Conservation (phyloP, 768 basidiomycete species). For the Termitomyces sp. region DNA sequence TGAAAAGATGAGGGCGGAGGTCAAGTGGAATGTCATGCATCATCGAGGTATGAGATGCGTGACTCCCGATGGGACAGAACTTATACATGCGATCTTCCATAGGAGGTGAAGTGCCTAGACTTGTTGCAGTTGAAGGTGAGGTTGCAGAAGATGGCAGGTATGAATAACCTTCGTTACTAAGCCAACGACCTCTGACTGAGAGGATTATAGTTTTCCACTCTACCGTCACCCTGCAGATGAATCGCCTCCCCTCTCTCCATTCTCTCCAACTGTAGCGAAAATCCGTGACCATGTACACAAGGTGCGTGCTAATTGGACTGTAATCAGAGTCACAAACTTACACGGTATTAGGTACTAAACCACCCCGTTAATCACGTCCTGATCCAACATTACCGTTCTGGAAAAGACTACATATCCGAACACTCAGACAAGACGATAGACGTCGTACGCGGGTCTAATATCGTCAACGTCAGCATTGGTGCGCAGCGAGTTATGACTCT, state of each 20-base stretch:
- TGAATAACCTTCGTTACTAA: neutral
- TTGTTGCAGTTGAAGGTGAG: slow-evolving; percentile 60
- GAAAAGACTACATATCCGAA: slow-evolving; percentile 80
- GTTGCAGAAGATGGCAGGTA: slow-evolving; percentile 43
- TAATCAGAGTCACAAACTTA: neutral
- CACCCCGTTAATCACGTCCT: slow-evolving; percentile 83
- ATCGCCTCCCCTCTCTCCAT: slow-evolving; percentile 62
- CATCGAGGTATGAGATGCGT: slow-evolving; percentile 52
- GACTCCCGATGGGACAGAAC: neutral
- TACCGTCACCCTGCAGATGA: slow-evolving; percentile 83
- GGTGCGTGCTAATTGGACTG: slow-evolving; percentile 16
- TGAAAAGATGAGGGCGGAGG: slow-evolving; percentile 56
- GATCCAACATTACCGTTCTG: slow-evolving; percentile 77
- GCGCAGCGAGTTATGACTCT: slow-evolving; percentile 76
- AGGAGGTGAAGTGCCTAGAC: slow-evolving; percentile 74
- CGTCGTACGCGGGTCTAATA: slow-evolving; percentile 65
- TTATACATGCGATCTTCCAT: neutral
- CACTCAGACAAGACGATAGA: slow-evolving; percentile 89
- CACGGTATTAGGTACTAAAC: slow-evolving; percentile 24
- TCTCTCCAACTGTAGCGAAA: slow-evolving; percentile 62
- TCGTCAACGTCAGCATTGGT: slow-evolving; percentile 80
- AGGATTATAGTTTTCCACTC: slow-evolving; percentile 54
- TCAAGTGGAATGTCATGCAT: slow-evolving; percentile 70
- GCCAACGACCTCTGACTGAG: neutral
- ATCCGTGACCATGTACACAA: slow-evolving; percentile 65